Evolutionary conservation across 129 eudicot species (phyloP), one percentile per base, ranked within the genome.

Genomic region (Helianthus tuberosus): DNA sequence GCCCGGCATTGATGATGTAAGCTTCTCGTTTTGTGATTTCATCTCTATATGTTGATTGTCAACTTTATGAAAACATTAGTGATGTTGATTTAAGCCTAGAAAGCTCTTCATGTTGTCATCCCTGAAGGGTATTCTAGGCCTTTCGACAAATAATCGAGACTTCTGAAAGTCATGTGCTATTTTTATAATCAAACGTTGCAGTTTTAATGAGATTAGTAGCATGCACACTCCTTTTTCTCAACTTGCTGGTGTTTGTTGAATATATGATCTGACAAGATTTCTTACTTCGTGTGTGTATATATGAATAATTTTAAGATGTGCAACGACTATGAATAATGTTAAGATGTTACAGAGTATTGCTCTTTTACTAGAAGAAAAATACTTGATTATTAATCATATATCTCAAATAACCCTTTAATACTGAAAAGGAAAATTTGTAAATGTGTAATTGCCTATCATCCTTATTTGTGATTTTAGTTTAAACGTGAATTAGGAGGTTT

Each of bases 1-100:
- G 66, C 91, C 86, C 6, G 93, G 91, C 3, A 54, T 91, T 72
- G 97, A 94, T 85, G 99, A 94, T 83, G 98, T 94, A 86, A 88
- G 84, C 72, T 20, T 20, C 23, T 20, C 23, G 23, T 20, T 20
- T 20, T 20, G 23, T 20, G 23, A 20, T 20, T 20, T 20, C 23
- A 20, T 20, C 23, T 20, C 58, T 75, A 53, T 75, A 51, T 25
- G 44, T 66, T 3, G 12, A 65, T 43, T 64, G 63, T 64, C 43
- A 25, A 63, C 63, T 64, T 23, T 17, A 35, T 48, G 15, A 38
- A 35, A 74, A 20, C 46, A 41, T 41, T 41, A 41, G 5, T 41
- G 46, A 41, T 23, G 35, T 20, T 43, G 41, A 55, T 41, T 13
- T 43, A 49, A 52, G 76, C 58, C 6, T 53, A 50, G 64, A 12